Base-by-base conservation (phyloP, 306 rosid species). In the Vigna mungo region DNA sequence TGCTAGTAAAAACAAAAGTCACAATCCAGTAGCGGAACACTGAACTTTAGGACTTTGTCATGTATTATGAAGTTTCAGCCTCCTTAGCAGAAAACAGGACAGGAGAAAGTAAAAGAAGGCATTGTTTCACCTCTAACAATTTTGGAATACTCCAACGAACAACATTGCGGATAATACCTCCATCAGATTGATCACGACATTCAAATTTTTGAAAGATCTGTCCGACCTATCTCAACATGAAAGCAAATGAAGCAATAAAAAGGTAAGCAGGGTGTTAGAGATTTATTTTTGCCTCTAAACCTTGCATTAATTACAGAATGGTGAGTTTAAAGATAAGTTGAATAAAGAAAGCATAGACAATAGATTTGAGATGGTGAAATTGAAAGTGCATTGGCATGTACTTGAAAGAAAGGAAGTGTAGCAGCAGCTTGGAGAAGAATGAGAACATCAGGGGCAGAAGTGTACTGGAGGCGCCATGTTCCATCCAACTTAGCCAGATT, bases 121-220 rank as follows among this genome's bases (percentile, higher is more conserved):
- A 56, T 6, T 12, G 25, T 2, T 47, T 78, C 81, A 94, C 98
- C 96, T 94, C 97, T 75, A 94, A 75, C 71, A 94, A 78, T 12
- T 82, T 86, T 51, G 96, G 93, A 77, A 94, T 83, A 87, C 98
- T 94, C 98, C 98, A 94, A 32, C 84, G 91, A 34, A 94, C 97
- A 47, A 94, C 86, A 79, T 90, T 94, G 23, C 89, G 86, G 77
- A 94, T 74, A 59, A 92, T 51, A 62, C 98, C 96, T 59, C 91
- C 86, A 17, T 82, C 53, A 30, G 84, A 75, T 63, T 85, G 83
- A 79, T 86, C 85, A 17, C 53, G 76, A 23, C 97, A 94, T 87
- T 94, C 98, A 81, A 94, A 92, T 79, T 94, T 92, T 69, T 94
- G 98, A 84, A 86, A 94, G 72, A 92, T 92, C 76, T 94, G 98